Conservation (phyloP, 768 basidiomycete genomes). For the Lactarius indigo region DNA sequence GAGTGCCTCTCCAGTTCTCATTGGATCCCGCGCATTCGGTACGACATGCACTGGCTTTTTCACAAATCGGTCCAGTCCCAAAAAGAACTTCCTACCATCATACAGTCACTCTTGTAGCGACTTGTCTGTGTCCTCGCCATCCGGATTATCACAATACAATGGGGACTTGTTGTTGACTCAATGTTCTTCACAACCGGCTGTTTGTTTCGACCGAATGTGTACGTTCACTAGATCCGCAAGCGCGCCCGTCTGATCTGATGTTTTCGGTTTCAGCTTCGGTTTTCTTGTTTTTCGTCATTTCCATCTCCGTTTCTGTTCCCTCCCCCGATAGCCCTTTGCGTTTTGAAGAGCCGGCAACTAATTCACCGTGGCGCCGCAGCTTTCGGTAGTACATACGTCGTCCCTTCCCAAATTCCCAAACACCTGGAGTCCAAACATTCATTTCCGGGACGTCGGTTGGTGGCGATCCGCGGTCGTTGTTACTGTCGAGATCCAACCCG, state of each 20-base stretch:
- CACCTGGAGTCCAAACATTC: background rate
- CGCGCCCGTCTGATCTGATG: background rate
- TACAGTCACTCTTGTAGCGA: background rate
- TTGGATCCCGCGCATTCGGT: background rate
- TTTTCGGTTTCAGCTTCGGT: background rate
- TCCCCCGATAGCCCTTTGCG: background rate
- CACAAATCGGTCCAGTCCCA: background rate
- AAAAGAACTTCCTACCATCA: background rate
- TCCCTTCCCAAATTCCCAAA: background rate
- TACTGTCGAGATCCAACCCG: background rate
- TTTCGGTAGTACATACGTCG: background rate
- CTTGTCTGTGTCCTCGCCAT: background rate
- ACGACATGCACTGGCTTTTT: background rate
- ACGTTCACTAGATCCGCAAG: background rate
- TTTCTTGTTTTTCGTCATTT: background rate
- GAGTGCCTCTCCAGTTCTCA: background rate
- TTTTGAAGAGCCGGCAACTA: background rate
- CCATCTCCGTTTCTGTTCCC: background rate
- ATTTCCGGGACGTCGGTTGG: background rate
- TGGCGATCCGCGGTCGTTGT: background rate
- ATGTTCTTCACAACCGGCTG: background rate
- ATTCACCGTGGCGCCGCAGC: background rate
- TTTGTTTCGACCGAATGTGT: background rate
- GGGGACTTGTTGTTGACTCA: background rate
- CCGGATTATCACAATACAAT: background rate